Evolutionary conservation across 805 yeast genomes (phyloP), one percentile per base, ranked within the genome.

Genomic region (Wickerhamiella domercqiae): DNA sequence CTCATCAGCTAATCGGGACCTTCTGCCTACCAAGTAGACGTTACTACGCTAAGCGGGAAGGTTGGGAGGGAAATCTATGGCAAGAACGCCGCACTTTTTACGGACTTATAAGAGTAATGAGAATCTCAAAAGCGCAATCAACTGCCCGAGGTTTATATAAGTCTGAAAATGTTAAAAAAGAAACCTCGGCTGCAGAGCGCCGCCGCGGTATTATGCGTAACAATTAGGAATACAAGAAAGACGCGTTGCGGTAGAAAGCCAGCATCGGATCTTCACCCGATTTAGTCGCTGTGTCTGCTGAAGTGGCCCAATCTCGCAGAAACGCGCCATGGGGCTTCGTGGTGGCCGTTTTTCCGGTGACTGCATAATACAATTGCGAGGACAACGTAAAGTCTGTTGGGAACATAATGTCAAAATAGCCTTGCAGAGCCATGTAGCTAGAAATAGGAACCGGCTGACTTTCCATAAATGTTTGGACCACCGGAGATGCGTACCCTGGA

Each of bases 261-360:
- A 81, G 54, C 84, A 82, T 73, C 11, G 94, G 93, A 47, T 78
- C 79, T 48, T 81, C 93, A 0, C 94, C 93, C 24, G 71, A 70
- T 47, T 68, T 71, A 0, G 90, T 78, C 2, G 73, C 67, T 2
- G 93, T 78, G 9, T 62, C 67, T 3, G 72, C 75, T 3, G 68
- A 40, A 49, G 78, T 83, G 0, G 79, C 82, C 87, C 87, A 79
- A 33, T 66, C 64, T 41, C 62, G 65, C 45, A 82, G 54, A 45
- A 79, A 82, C 14, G 73, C 79, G 5, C 63, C 56, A 55, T 82
- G 93, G 26, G 73, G 57, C 30, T 70, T 63, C 0, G 70, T 68
- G 37, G 58, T 60, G 13, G 75, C 66, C 2, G 66, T 53, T 47
- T 70, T 76, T 0, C 83, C 83, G 16, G 75, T 68, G 13, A 79